phyloP scores from a whole-genome alignment of 177 flowering plant genomes.

The Vitis hybrid region DNA sequence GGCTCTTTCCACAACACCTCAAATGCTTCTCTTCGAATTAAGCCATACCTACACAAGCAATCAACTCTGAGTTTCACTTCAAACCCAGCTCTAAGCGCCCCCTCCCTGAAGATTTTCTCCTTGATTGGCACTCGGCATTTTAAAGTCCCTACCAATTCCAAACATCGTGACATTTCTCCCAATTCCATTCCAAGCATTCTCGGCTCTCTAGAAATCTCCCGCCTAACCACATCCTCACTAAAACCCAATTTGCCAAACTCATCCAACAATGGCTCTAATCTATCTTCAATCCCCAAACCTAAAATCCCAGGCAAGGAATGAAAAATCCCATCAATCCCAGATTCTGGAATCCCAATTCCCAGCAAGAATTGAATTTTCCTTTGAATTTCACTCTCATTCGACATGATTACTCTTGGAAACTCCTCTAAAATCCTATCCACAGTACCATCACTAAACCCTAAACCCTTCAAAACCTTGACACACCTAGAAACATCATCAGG shows the following conservation, averaged over 20 bases:
- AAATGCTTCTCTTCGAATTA: constrained; percentile 74
- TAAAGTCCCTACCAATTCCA: constrained; percentile 50
- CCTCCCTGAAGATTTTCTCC: constrained; percentile 44
- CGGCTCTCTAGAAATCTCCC: constrained; percentile 55
- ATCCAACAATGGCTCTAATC: constrained; percentile 54
- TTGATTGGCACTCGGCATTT: constrained; percentile 58
- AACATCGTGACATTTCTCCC: constrained; percentile 72
- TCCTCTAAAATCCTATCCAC: constrained; percentile 52
- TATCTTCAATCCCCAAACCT: constrained; percentile 45
- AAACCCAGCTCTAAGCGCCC: constrained; percentile 59
- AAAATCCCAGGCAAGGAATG: constrained; percentile 51
- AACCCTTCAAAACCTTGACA: constrained; percentile 43
- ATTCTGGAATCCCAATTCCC: constrained; percentile 35
- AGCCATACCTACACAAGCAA: constrained; percentile 67
- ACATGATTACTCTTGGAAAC: constrained; percentile 44
- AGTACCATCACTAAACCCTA: constrained; percentile 54
- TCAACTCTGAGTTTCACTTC: constrained; percentile 73
- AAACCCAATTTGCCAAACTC: constrained; percentile 67
- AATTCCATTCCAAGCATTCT: constrained; percentile 59
- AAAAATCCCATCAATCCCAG: constrained; percentile 41
- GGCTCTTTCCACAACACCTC: constrained; percentile 76
- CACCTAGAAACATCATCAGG: constrained; percentile 37
- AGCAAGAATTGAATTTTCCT: constrained; percentile 39
- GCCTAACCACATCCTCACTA: constrained; percentile 30
- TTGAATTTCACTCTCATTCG: constrained; percentile 34